These are phyloP conservation scores for Eimeria falciformis DNA, from an alignment of 169 alveolate genomes.

Conservation along the genomic window DNA sequence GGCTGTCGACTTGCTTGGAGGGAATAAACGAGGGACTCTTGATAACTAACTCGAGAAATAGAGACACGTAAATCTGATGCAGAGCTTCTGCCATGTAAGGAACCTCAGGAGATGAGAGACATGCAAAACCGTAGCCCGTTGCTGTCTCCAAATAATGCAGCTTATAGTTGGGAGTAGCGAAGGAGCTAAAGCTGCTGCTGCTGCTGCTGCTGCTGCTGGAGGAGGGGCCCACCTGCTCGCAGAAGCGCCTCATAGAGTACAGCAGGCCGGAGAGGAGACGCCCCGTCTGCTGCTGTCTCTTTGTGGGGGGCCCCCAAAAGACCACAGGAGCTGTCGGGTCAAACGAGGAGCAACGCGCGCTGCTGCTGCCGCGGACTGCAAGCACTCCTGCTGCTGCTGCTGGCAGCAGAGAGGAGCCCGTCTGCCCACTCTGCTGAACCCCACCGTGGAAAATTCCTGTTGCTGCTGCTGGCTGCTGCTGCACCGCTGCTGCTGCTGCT, in stretches of 20 bases:
- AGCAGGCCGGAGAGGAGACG: slow-evolving; percentile 57
- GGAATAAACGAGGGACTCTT: slow-evolving; percentile 43
- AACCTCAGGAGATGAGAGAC: slow-evolving; percentile 75
- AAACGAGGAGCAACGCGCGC: neutral
- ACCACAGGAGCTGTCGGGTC: neutral
- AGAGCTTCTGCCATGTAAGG: slow-evolving; percentile 43
- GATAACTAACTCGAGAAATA: slow-evolving; percentile 54
- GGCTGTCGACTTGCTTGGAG: neutral
- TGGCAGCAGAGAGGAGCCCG: neutral
- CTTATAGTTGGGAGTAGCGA: slow-evolving; percentile 41
- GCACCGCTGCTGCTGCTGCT: slow-evolving; percentile 10
- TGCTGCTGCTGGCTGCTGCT: slow-evolving; percentile 25
- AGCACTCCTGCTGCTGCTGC: slow-evolving; percentile 37
- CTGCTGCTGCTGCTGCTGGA: slow-evolving; percentile 49
- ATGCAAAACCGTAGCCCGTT: slow-evolving; percentile 75
- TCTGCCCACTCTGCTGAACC: neutral
- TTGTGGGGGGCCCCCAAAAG: neutral
- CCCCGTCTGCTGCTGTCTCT: slow-evolving; percentile 59
- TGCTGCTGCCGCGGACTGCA: neutral
- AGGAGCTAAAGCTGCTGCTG: slow-evolving; percentile 61
- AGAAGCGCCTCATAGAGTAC: slow-evolving; percentile 65
- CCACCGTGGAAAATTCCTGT: neutral
- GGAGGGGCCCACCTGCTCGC: slow-evolving; percentile 67
- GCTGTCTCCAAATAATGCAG: slow-evolving; percentile 62
- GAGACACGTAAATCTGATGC: slow-evolving; percentile 31